A percentile compares a stretch with the other conserved stretches of the same genome.
Conservation (phyloP, 768 basidiomycete genomes). For the Grammothele lineata region DNA sequence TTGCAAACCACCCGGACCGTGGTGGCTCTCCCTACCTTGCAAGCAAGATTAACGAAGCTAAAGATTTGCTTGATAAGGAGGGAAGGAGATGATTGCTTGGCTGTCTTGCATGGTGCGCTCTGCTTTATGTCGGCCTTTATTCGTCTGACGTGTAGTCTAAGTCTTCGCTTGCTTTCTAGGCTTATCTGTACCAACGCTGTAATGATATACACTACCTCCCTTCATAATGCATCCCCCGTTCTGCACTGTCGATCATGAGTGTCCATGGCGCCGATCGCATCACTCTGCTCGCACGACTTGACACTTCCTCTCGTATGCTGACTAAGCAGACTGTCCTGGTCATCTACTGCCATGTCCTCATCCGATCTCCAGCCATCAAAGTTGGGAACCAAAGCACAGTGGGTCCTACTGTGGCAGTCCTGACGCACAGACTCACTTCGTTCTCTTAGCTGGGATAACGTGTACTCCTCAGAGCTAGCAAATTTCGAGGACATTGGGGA, state of each 20-base stretch:
- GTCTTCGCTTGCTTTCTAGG: conserved; percentile 5
- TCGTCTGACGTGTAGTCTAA: background rate
- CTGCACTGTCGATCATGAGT: background rate
- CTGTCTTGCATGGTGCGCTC: conserved; percentile 8
- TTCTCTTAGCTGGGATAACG: conserved; percentile 64
- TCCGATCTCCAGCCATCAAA: conserved; percentile 61
- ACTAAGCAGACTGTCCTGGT: conserved; percentile 21
- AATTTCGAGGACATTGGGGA: conserved; percentile 78
- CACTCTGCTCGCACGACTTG: background rate
- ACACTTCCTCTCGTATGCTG: conserved; percentile 13
- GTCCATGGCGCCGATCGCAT: too few relatives aligned
- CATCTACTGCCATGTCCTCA: conserved; percentile 16
- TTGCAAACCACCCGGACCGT: conserved; percentile 97
- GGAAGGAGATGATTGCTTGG: conserved; percentile 32
- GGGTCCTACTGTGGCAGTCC: conserved; percentile 28
- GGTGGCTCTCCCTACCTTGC: conserved; percentile 98
- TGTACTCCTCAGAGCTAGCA: conserved; percentile 64
- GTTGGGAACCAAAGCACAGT: conserved; percentile 81
- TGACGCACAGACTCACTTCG: background rate
- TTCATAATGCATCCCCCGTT: conserved; percentile 11
- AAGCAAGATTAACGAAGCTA: conserved; percentile 98
- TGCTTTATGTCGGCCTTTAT: too few relatives aligned
- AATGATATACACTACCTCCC: conserved; percentile 17
- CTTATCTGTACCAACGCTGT: conserved; percentile 15
- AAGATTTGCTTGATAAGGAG: conserved; percentile 84